Evolutionary conservation across 768 basidiomycete species (phyloP), one percentile per base, ranked within the genome.

Genomic region (Exidia glandulosa): DNA sequence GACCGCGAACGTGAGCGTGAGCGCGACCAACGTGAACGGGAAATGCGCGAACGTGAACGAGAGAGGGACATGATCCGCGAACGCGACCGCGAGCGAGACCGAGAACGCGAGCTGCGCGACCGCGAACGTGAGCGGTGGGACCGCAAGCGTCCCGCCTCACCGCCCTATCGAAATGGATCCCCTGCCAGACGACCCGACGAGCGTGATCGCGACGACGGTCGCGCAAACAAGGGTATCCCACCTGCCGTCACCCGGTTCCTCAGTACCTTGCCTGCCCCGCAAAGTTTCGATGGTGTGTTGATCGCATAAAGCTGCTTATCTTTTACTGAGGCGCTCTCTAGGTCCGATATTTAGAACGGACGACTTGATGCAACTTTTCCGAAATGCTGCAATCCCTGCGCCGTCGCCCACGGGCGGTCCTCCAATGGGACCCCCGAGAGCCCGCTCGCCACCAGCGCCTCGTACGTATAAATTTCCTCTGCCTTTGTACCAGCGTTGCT

Each of bases 301-400:
- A n/a, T 61, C 48, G 59, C 32, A 27, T 61, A 33, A 52, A 59
- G 12, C 3, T 32, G 56, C 61, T 58, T 32, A 59, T 63, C 60
- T 58, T 47, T 36, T 63, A 58, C 37, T 56, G 34, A n/a, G 25
- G 34, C 59, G 32, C 58, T 62, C 57, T 25, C 64, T n/a, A 94
- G 93, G 93, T 3, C 94, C 94, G 10, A 81, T 91, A 37, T 95
- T 95, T 74, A 79, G 90, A 59, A 86, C 88, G 1, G 94, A 96
- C 32, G 93, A 95, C 70, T 75, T 95, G 37, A 87, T 97, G 84
- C 85, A 86, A 62, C 68, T 92, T 32, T 86, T 96, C 71, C 79
- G 84, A 34, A 88, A 83, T 66, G 88, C 90, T 55, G 83, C 87
- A 32, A 90, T 93, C 59, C 89, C 91, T 1, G 85, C 83, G 61